Percentiles rank a stretch among this genome's conserved stretches.
These are phyloP conservation scores for Fusarium veterinarium DNA, from an alignment of 2,329 filamentous ascomycete species.

Conservation along the genomic window DNA sequence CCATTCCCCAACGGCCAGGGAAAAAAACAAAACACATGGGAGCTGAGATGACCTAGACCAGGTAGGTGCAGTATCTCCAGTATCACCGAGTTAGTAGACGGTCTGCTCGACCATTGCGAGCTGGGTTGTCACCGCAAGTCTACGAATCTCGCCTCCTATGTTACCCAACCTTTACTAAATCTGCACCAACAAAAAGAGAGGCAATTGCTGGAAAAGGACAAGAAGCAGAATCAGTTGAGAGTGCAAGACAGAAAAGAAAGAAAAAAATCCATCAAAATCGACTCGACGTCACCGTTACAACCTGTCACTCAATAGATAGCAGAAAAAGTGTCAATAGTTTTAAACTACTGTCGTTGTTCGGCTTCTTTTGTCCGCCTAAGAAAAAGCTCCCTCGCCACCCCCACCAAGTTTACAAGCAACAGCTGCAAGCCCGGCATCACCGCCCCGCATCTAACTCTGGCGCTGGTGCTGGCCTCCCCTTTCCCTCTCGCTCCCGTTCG, in stretches of 20 bases:
- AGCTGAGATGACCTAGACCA: conserved; percentile 21
- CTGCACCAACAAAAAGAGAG: conserved; percentile 8
- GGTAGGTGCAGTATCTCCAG: conserved; percentile 2
- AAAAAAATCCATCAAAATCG: not conserved
- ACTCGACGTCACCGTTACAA: conserved; percentile 30
- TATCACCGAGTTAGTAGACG: conserved; percentile 15
- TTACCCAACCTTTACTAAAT: conserved; percentile 2
- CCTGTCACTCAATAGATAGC: conserved; percentile 9
- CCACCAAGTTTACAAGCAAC: conserved; percentile 31
- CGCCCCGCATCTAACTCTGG: conserved; percentile 33
- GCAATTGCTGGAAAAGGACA: not conserved
- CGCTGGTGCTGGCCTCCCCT: conserved; percentile 18
- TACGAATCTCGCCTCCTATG: not conserved
- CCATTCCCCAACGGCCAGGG: conserved; percentile 31
- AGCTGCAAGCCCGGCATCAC: conserved; percentile 35
- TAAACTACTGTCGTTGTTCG: not conserved
- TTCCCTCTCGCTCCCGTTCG: conserved; percentile 20
- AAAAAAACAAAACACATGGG: conserved; percentile 25
- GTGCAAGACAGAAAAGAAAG: not conserved
- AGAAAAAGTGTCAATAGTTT: conserved; percentile 9
- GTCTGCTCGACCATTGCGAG: conserved; percentile 7
- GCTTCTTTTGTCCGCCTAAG: conserved; percentile 19
- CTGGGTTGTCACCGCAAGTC: conserved; percentile 25
- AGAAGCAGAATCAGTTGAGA: conserved; percentile 1
- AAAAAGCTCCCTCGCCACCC: conserved; percentile 36